These are phyloP conservation scores for Clathrus columnatus DNA, from an alignment of 768 basidiomycete species.

Conservation along the genomic window DNA sequence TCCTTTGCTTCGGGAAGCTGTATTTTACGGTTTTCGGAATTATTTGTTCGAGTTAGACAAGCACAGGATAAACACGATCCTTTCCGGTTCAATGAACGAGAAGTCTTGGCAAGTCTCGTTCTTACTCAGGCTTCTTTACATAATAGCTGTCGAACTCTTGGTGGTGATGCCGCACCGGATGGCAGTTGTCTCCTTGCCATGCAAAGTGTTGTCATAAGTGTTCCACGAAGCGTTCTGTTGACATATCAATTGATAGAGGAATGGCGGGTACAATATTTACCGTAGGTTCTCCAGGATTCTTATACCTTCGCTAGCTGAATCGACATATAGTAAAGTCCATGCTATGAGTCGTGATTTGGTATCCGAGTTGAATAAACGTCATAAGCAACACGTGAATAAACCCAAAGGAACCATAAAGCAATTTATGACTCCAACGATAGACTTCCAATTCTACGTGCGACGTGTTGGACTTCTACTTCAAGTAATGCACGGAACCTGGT, in stretches of 20 bases:
- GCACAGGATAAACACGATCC: neutral
- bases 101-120: conserved; percentile 53
- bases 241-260: conserved; percentile 73
- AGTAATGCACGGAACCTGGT: conserved; percentile 84
- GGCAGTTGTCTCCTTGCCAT: conserved; percentile 11
- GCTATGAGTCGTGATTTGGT: conserved; percentile 55
- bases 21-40: neutral
- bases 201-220: conserved; percentile 20
- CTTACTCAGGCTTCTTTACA: conserved; percentile 35
- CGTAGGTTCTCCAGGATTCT: conserved; percentile 31
- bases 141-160: neutral
- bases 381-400: conserved; percentile 27
- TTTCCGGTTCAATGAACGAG: conserved; percentile 30
- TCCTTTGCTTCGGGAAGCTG: neutral
- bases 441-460: conserved; percentile 44
- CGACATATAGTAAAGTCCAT: conserved; percentile 35
- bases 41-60: conserved; percentile 7
- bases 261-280: conserved; percentile 74
- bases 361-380: conserved; percentile 46
- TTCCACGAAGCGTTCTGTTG: conserved; percentile 75
- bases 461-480: conserved; percentile 58
- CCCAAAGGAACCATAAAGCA: conserved; percentile 10
- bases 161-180: neutral
- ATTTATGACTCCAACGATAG: conserved; percentile 23
- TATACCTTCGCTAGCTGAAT: neutral